Evolutionary conservation across 768 basidiomycete species (phyloP).

Genomic region (Terana coerulea): DNA sequence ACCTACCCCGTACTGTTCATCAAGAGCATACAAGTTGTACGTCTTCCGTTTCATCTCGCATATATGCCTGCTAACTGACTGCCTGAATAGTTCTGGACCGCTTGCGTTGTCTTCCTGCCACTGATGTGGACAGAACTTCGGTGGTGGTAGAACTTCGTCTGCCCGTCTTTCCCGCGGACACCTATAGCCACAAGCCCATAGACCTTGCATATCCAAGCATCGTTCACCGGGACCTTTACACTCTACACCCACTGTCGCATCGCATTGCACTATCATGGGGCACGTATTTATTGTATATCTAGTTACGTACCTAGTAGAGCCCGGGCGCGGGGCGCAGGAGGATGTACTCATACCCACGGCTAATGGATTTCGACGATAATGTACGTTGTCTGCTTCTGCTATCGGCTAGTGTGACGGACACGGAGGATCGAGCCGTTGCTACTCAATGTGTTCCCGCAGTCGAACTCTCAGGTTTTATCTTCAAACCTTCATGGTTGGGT

Average conservation of each 20-base stretch:
- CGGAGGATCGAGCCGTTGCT: too few relatives aligned
- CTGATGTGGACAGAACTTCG: slow-evolving; percentile 84
- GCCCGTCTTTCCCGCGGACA: background rate
- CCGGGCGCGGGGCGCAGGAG: background rate
- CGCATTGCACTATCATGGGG: background rate
- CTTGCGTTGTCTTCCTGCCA: slow-evolving; percentile 85
- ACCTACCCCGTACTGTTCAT: slow-evolving; percentile 68
- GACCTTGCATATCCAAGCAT: too few relatives aligned
- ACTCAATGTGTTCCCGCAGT: too few relatives aligned
- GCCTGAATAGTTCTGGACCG: slow-evolving; percentile 73
- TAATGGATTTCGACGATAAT: background rate
- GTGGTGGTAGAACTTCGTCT: slow-evolving; percentile 45
- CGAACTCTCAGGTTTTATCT: too few relatives aligned
- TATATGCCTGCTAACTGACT: background rate
- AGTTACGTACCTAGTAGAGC: slow-evolving; percentile 3
- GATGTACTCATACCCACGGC: slow-evolving; percentile 1
- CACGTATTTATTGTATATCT: slow-evolving; percentile 4
- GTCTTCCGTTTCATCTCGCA: slow-evolving; percentile 6
- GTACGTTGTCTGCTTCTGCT: too few relatives aligned
- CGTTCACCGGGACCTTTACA: too few relatives aligned
- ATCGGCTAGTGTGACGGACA: too few relatives aligned
- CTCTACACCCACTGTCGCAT: too few relatives aligned
- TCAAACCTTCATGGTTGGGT: too few relatives aligned
- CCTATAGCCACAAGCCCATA: background rate
- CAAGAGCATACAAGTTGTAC: slow-evolving; percentile 65